phyloP scores from a whole-genome alignment of 1,139 yeast genomes.

The Sugiyamaella neomexicana region DNA sequence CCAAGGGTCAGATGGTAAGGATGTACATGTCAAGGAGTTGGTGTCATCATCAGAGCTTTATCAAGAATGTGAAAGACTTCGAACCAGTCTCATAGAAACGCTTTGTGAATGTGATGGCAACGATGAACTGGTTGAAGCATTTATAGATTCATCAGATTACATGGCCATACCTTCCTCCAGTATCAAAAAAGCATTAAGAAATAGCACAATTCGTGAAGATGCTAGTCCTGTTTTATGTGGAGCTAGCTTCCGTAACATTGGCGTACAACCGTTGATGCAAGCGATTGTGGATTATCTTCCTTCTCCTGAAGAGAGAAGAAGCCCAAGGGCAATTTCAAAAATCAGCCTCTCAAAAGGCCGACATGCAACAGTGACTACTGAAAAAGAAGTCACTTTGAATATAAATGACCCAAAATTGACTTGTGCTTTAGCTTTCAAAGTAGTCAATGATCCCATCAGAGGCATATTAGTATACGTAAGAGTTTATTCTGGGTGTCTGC shows the following conservation, averaged over 20 bases:
- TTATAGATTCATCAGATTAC: slow-evolving; percentile 64
- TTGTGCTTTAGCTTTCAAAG: slow-evolving; percentile 89
- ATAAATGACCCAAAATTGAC: slow-evolving; percentile 58
- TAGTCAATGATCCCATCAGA: slow-evolving; percentile 72
- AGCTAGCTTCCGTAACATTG: slow-evolving; percentile 86
- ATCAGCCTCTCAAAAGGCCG: slow-evolving; percentile 20
- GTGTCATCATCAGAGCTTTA: slow-evolving; percentile 38
- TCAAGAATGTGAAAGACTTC: slow-evolving; percentile 54
- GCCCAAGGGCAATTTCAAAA: slow-evolving; percentile 50
- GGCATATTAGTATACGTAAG: slow-evolving; percentile 86
- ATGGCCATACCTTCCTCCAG: slow-evolving; percentile 52
- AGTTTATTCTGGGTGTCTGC: slow-evolving; percentile 78
- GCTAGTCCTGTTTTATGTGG: slow-evolving; percentile 89
- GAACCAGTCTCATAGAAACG: slow-evolving; percentile 80
- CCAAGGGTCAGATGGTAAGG: slow-evolving; percentile 54
- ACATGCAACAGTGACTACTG: slow-evolving; percentile 28
- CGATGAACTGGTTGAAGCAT: slow-evolving; percentile 61
- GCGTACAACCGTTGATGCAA: slow-evolving; percentile 92
- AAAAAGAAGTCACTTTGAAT: slow-evolving; percentile 60
- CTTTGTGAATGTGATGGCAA: slow-evolving; percentile 77
- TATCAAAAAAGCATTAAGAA: slow-evolving; percentile 59
- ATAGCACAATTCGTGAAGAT: slow-evolving; percentile 56
- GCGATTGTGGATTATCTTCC: slow-evolving; percentile 78
- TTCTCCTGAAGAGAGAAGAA: slow-evolving; percentile 64
- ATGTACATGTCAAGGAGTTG: slow-evolving; percentile 53